Evolutionary conservation across 106 monocot genomes (phyloP), one percentile per base, ranked within the genome.

Genomic region (Alisma plantagoaquatica): DNA sequence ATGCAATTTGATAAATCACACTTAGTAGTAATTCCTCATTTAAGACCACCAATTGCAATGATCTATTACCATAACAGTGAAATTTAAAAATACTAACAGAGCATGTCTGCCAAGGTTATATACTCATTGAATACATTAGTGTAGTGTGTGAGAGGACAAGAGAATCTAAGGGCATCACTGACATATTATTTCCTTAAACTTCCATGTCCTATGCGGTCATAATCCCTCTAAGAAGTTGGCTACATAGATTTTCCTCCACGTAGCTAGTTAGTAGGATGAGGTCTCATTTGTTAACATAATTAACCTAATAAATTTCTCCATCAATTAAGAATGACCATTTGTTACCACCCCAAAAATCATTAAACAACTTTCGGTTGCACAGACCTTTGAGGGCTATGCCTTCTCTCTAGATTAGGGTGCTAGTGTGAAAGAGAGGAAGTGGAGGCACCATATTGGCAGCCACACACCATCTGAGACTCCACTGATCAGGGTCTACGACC

Each of bases 221-320:
- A 73, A 66, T 73, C 72, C 65, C 72, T 73, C 65, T 73, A 73
- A 66, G 72, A 73, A 73, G 72, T 66, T 73, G 50, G 50, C 50
- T 26, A n/a, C 45, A 4, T 10, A 46, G 45, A 14, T 10, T 49
- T 56, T 43, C 57, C 65, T 77, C 76, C 66, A 43, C 56, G 43
- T 75, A 59, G 75, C 70, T 56, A 62, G 62, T 62, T 70, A 70
- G 61, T 55, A 70, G 55, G 55, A 54, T 62, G 70, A 70, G 68
- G 59, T 60, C 59, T 60, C 59, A 46, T 60, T 60, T 46, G 59
- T 60, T 60, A 60, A 60, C 59, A 35, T 43, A 60, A 60, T 60
- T 60, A 60, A 60, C 59, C 59, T 45, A 46, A 60, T 46, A 60
- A 60, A 60, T 60, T 46, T 43, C 59, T 60, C 59, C 59, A 38